phyloP scores from a whole-genome alignment of 2,329 filamentous ascomycete genomes.

The Epichloe bromicola region DNA sequence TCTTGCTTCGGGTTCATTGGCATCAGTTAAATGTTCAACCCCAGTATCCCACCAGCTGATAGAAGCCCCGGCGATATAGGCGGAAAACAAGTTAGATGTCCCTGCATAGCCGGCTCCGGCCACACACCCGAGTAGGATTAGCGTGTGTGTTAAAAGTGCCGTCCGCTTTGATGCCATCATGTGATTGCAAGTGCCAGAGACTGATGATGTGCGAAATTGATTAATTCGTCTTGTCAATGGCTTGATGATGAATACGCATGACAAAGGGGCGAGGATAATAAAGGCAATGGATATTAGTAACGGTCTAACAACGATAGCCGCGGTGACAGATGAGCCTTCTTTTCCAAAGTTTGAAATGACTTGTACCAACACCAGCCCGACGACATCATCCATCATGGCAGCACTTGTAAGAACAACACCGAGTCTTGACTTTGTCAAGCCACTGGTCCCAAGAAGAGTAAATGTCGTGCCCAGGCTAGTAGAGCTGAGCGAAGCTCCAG shows the following conservation, averaged over 20 bases:
- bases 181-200: slow-evolving; percentile 10
- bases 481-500: slow-evolving; percentile 60
- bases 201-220: slow-evolving; percentile 12
- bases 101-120: slow-evolving; percentile 43
- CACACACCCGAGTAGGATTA: slow-evolving; percentile 35
- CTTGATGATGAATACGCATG: slow-evolving; percentile 30
- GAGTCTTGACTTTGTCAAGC: slow-evolving; percentile 28
- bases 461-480: slow-evolving; percentile 63
- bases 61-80: slow-evolving; percentile 47
- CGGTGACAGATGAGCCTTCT: slow-evolving; percentile 11
- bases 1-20: slow-evolving; percentile 4
- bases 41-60: slow-evolving; percentile 46
- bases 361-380: slow-evolving; percentile 65
- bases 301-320: slow-evolving; percentile 29
- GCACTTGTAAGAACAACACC: slow-evolving; percentile 56
- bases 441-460: slow-evolving; percentile 34
- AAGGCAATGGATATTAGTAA: slow-evolving; percentile 38
- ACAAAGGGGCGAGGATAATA: slow-evolving; percentile 31
- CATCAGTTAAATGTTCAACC: slow-evolving; percentile 9
- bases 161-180: slow-evolving; percentile 19
- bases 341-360: slow-evolving; percentile 53
- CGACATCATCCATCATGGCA: slow-evolving; percentile 73
- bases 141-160: slow-evolving; percentile 33
- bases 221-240: slow-evolving; percentile 28
- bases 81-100: slow-evolving; percentile 48